phyloP scores from a whole-genome alignment of 1,284 basidiomycete species.

The Apiotrichum gracile region DNA sequence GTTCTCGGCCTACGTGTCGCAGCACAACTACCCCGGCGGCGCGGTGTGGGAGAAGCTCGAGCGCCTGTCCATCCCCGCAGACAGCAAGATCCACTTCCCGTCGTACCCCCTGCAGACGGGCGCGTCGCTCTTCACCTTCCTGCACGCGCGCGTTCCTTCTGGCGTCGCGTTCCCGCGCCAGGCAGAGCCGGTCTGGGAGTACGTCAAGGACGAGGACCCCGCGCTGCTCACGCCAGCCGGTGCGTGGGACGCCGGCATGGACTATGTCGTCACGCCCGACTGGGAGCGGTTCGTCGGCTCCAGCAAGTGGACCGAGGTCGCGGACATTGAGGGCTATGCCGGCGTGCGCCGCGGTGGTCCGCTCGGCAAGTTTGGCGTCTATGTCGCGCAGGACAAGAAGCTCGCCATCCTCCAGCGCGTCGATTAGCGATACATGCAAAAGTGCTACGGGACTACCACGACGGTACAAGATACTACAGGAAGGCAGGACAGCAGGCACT shows the following conservation, averaged over 20 bases:
- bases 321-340: constrained; percentile 16
- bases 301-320: constrained; percentile 22
- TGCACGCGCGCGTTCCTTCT: constrained; percentile 46
- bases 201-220: constrained; percentile 71
- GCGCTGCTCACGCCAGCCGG: constrained; percentile 39
- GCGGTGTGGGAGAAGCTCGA: constrained; percentile 64
- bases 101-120: constrained; percentile 63
- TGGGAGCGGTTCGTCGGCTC: constrained; percentile 12
- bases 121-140: constrained; percentile 78
- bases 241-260: constrained; percentile 25
- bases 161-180: constrained; percentile 9
- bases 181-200: constrained; percentile 53
- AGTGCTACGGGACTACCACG: background rate
- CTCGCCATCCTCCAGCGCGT: constrained; percentile 9
- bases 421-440: background rate
- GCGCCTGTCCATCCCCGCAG: constrained; percentile 31
- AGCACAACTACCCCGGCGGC: constrained; percentile 86
- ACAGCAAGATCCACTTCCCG: constrained; percentile 36
- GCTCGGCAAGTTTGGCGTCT: constrained; percentile 8
- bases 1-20: constrained; percentile 58
- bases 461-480: background rate
- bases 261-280: constrained; percentile 35
- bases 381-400: constrained; percentile 3
- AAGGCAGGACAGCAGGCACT: background rate
- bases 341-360: constrained; percentile 10